Base-by-base conservation (phyloP, 805 yeast species). In the Candida fluviatilis region DNA sequence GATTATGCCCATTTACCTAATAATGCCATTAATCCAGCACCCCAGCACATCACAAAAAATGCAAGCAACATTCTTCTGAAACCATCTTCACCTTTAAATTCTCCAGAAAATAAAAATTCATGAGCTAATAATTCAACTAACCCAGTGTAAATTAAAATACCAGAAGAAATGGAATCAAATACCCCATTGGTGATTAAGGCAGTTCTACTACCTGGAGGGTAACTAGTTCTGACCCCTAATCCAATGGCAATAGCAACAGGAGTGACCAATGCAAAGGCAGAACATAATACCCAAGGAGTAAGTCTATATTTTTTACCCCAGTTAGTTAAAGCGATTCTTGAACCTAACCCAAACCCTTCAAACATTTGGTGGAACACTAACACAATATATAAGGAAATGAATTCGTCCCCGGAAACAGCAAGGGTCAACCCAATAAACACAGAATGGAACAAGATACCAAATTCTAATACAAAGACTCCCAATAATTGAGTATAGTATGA, bases 331-430 rank as follows among this genome's bases (percentile, higher is more conserved):
- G 72, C 69, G 37, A 67, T 60, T 58, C 95, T 76, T 6, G 91
- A 74, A 17, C 95, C 95, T 47, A 87, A 66, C 42, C 95, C 95
- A 35, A 87, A 69, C 35, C 95, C 95, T 63, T 86, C 95, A 54
- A 86, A 86, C 68, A 80, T 69, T 60, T 86, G 95, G 57, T 87
- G 89, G 69, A 78, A 79, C 4, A 80, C 75, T 31, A 67, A 45
- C n/a, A 83, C 95, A 45, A 82, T 73, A 58, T 82, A 85, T 35
- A 86, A 64, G 4, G 85, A 74, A 41, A 67, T 74, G 54, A 85
- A 86, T 55, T 83, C 91, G 2, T 77, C 82, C 35, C 90, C 93
- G 4, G 93, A 69, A 13, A 84, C 84, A 1, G 93, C 85, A 33
- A 86, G 66, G 0, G 93, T 73, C 36, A 87, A 66, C 18, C 95